These are phyloP conservation scores for Sphagnum tenellum DNA, from an alignment of 225 moss, liverwort and hornwort genomes.

Conservation along the genomic window DNA sequence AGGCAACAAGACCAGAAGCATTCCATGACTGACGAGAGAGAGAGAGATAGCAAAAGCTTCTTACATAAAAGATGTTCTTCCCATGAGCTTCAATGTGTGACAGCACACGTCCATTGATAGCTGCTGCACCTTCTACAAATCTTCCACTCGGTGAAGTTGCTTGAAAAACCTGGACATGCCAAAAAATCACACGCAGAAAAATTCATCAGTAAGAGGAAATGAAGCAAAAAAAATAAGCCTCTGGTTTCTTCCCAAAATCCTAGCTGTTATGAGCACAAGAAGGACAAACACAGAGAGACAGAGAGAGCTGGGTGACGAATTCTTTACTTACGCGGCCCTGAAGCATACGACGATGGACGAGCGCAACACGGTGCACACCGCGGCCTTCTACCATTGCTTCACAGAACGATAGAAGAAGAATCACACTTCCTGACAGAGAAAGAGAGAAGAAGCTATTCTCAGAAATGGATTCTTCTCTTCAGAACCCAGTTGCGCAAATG, in stretches of 20 bases:
- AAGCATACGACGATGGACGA: slow-evolving; percentile 62
- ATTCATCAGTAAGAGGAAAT: background rate
- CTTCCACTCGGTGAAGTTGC: slow-evolving; percentile 69
- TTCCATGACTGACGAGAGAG: too few relatives aligned
- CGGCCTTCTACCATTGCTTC: slow-evolving; percentile 83
- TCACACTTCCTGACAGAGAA: too few relatives aligned
- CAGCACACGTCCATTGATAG: slow-evolving; percentile 54
- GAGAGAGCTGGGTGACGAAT: background rate
- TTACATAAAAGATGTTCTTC: slow-evolving; percentile 91
- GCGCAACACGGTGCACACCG: slow-evolving; percentile 72
- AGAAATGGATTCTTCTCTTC: too few relatives aligned
- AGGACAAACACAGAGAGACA: background rate
- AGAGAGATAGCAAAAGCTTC: slow-evolving; percentile 2
- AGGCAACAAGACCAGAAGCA: too few relatives aligned
- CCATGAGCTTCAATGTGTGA: slow-evolving; percentile 84
- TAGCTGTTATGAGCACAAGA: too few relatives aligned
- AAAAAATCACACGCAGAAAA: background rate
- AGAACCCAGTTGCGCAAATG: too few relatives aligned
- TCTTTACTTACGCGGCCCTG: slow-evolving; percentile 25
- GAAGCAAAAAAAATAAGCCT: background rate
- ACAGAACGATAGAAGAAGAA: too few relatives aligned
- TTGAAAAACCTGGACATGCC: slow-evolving; percentile 38
- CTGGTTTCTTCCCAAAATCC: background rate
- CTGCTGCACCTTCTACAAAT: slow-evolving; percentile 62
- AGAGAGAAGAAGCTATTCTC: too few relatives aligned